phyloP scores from a whole-genome alignment of 129 eudicot species.

The Flaveria ramosissima region DNA sequence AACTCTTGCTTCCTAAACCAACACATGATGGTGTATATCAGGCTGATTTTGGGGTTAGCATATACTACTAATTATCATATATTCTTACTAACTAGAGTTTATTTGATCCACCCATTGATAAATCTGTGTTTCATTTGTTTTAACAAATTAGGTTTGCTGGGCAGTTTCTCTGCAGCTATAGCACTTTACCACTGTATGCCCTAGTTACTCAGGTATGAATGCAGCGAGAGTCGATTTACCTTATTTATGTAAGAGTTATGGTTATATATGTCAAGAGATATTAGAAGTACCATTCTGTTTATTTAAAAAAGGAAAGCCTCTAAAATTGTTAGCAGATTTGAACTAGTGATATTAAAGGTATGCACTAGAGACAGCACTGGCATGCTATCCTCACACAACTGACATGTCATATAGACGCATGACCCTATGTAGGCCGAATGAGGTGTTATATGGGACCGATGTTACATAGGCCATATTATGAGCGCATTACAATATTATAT shows the following conservation, averaged over 20 bases:
- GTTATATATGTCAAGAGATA: background rate
- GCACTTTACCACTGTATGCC: conserved; percentile 96
- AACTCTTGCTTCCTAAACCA: conserved; percentile 85
- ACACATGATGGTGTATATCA: conserved; percentile 74
- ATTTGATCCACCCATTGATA: conserved; percentile 3
- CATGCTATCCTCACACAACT: too few species aligned
- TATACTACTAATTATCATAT: background rate
- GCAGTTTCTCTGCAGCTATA: conserved; percentile 94
- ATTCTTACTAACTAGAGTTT: background rate
- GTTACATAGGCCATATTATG: too few species aligned
- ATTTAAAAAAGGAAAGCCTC: background rate
- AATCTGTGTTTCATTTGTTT: background rate
- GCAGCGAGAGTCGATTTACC: conserved; percentile 68
- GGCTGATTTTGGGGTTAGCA: conserved; percentile 73
- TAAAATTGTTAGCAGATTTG: too few species aligned
- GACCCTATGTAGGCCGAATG: too few species aligned
- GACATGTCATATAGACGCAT: too few species aligned
- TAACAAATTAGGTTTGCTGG: conserved; percentile 63
- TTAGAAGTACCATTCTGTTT: background rate
- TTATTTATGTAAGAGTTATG: conserved; percentile 65
- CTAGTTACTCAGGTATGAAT: conserved; percentile 89
- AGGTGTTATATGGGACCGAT: too few species aligned
- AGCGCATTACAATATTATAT: too few species aligned
- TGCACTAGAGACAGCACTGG: too few species aligned
- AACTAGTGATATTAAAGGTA: too few species aligned